Conservation (phyloP, 768 basidiomycete genomes). For the Arthromyces matolae region DNA sequence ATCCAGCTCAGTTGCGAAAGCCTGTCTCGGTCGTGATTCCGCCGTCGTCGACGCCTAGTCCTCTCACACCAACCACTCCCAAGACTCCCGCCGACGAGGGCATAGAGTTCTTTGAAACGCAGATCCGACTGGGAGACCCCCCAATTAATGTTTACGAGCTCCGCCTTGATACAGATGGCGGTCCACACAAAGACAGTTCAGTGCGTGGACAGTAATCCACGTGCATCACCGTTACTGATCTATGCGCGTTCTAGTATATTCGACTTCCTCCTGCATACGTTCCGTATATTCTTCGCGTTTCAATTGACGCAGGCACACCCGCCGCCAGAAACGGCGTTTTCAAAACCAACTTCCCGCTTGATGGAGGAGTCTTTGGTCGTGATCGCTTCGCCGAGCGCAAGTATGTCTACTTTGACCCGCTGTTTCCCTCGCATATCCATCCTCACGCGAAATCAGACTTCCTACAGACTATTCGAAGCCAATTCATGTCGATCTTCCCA, state of each 20-base stretch:
- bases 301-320: constrained; percentile 88
- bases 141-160: constrained; percentile 86
- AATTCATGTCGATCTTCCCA: constrained; percentile 91
- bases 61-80: constrained; percentile 44
- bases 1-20: constrained; percentile 23
- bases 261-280: constrained; percentile 87
- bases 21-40: constrained; percentile 29
- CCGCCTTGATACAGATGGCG: constrained; percentile 83
- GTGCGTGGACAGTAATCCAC: constrained; percentile 41
- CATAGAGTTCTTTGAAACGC: constrained; percentile 78
- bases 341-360: constrained; percentile 94
- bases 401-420: constrained; percentile 38
- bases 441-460: constrained; percentile 44
- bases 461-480: constrained; percentile 87
- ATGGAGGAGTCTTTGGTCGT: constrained; percentile 83
- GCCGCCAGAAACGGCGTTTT: constrained; percentile 88
- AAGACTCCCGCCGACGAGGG: constrained; percentile 94
- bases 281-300: constrained; percentile 90
- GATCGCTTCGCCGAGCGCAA: constrained; percentile 68
- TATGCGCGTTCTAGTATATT: constrained; percentile 63
- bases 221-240: background rate
- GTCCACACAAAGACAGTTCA: constrained; percentile 79
- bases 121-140: constrained; percentile 45
- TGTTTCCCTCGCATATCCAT: constrained; percentile 18
- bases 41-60: constrained; percentile 21